phyloP scores from a whole-genome alignment of 176 grass and related monocot genomes.

The Raddia distichophylla region DNA sequence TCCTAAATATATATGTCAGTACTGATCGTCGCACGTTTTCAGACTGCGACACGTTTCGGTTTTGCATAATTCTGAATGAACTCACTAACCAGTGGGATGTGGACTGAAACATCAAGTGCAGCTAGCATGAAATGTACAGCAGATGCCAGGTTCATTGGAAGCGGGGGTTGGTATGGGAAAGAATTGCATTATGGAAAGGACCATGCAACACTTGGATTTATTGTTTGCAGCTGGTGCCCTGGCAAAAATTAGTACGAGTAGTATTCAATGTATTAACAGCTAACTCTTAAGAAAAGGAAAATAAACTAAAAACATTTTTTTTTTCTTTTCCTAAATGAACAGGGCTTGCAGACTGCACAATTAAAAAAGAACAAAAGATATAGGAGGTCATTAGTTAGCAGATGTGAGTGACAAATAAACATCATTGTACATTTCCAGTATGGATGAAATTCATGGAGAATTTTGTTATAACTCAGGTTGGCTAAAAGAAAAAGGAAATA shows the following conservation, averaged over 20 bases:
- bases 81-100: conserved; percentile 36
- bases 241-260: conserved; percentile 41
- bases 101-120: conserved; percentile 43
- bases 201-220: conserved; percentile 46
- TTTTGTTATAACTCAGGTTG: conserved; percentile 18
- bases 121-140: conserved; percentile 42
- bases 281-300: conserved; percentile 1
- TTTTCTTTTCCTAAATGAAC: neutral
- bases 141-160: conserved; percentile 52
- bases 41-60: neutral
- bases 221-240: conserved; percentile 55
- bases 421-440: conserved; percentile 38
- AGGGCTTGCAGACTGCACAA: conserved; percentile 3
- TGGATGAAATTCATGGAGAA: conserved; percentile 20
- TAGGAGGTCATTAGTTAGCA: conserved; percentile 16
- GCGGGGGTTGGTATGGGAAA: conserved; percentile 34
- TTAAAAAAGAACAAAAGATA: neutral
- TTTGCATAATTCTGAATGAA: conserved; percentile 24
- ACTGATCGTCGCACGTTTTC: neutral
- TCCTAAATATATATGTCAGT: conserved; percentile 2
- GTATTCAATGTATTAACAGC: conserved; percentile 51
- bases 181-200: conserved; percentile 46
- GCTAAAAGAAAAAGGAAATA: conserved; percentile 15
- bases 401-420: conserved; percentile 29
- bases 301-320: neutral